Conservation (phyloP, 108 stramenopile genomes). For the Skeletonema potamos region DNA sequence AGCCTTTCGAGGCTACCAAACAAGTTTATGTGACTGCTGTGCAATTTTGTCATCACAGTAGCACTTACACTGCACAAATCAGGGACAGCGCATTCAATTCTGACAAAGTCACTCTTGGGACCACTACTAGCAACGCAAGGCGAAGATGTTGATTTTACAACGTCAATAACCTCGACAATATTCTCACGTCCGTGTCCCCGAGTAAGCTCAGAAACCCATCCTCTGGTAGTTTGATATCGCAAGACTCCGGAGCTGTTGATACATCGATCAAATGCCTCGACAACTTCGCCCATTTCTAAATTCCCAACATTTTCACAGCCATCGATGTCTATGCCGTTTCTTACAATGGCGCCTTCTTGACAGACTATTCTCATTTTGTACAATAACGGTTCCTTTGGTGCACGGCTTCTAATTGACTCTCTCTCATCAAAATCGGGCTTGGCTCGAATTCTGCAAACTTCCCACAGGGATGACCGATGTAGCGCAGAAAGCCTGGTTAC, state of each 20-base stretch:
- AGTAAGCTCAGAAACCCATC: constrained; percentile 93
- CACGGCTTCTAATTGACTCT: constrained; percentile 39
- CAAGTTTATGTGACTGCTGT: constrained; percentile 59
- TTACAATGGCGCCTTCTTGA: constrained; percentile 87
- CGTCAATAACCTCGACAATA: constrained; percentile 87
- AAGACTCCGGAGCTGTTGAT: constrained; percentile 89
- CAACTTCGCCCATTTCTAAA: constrained; percentile 86
- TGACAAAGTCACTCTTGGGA: constrained; percentile 29
- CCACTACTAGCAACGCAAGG: neutral
- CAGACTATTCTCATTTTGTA: constrained; percentile 86
- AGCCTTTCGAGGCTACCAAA: constrained; percentile 57
- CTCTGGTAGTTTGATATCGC: constrained; percentile 81
- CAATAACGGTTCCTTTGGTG: constrained; percentile 25
- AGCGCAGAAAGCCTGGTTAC: constrained; percentile 50
- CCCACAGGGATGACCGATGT: constrained; percentile 67
- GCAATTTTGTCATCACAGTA: constrained; percentile 69
- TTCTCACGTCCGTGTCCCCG: constrained; percentile 91
- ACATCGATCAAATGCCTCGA: constrained; percentile 81
- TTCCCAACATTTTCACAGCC: constrained; percentile 80
- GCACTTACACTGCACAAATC: constrained; percentile 68
- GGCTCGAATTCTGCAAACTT: constrained; percentile 73
- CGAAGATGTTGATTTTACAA: constrained; percentile 20
- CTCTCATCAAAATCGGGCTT: constrained; percentile 58
- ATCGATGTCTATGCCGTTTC: constrained; percentile 93
- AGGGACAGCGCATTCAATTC: constrained; percentile 69